phyloP scores from a whole-genome alignment of 1,139 yeast genomes.

The Sugiyamaella sp. region DNA sequence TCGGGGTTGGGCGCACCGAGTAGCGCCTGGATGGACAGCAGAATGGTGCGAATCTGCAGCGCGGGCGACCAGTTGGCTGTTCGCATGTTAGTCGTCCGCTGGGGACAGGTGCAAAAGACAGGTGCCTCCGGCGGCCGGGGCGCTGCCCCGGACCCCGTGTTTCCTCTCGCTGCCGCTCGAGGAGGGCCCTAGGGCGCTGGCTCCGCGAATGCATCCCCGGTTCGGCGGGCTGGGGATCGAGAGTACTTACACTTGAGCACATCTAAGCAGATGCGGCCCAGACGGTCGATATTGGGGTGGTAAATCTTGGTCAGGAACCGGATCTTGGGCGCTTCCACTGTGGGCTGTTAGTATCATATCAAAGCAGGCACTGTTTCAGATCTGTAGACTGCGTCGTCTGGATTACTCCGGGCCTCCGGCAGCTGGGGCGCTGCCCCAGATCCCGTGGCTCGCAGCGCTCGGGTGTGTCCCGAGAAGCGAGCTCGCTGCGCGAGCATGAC shows the following conservation, averaged over 20 bases:
- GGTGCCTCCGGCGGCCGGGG: no score
- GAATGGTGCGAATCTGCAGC: constrained; percentile 89
- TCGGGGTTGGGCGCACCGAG: constrained; percentile 97
- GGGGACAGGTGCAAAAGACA: neutral
- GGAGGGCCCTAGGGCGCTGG: no score
- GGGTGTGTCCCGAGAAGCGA: no score
- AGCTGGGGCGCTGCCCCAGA: no score
- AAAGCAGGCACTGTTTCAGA: no score
- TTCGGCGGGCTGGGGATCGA: no score
- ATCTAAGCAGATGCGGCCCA: constrained; percentile 94
- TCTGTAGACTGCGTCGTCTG: neutral
- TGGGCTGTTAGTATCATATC: neutral
- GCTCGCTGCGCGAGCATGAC: no score
- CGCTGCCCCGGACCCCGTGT: no score
- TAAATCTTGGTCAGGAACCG: constrained; percentile 90
- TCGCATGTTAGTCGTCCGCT: neutral
- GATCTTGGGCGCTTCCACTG: constrained; percentile 88
- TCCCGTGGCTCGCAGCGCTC: no score
- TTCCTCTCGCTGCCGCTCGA: no score
- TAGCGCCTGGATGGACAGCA: constrained; percentile 89
- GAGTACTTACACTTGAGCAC: constrained; percentile 78
- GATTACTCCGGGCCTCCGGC: neutral
- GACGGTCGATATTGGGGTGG: constrained; percentile 94
- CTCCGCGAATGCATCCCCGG: no score
- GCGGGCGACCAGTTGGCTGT: constrained; percentile 94